Conservation (phyloP, 371 early-diverging fungal species). For the Rhizomucor pusillus region DNA sequence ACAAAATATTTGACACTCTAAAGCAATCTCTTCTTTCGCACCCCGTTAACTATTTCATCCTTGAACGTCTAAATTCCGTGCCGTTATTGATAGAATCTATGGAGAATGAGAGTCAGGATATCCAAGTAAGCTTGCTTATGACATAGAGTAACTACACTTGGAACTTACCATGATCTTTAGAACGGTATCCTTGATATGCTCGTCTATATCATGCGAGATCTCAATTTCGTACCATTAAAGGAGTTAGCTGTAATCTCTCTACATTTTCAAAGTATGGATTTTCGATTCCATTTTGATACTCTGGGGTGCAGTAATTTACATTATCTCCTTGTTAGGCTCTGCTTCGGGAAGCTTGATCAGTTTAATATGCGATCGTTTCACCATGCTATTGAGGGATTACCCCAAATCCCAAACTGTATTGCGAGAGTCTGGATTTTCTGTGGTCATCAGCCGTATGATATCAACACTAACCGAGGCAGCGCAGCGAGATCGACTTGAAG, state of each 20-base stretch:
- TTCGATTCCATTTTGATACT: conserved; percentile 7
- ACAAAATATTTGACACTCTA: conserved; percentile 35
- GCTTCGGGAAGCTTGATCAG: conserved; percentile 52
- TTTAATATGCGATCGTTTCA: conserved; percentile 51
- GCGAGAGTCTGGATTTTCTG: conserved; percentile 65
- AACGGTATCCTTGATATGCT: conserved; percentile 55
- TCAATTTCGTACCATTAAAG: conserved; percentile 69
- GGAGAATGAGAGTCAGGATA: conserved; percentile 44
- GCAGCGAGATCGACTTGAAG: conserved; percentile 5
- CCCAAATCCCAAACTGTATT: conserved; percentile 53
- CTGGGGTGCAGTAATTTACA: too few relatives aligned
- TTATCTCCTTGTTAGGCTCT: conserved; percentile 17
- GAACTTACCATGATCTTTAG: conserved; percentile 18
- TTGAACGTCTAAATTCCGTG: conserved; percentile 45
- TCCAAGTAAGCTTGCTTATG: conserved; percentile 32
- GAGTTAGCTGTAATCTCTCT: conserved; percentile 61
- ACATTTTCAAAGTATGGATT: conserved; percentile 56
- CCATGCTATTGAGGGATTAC: conserved; percentile 40
- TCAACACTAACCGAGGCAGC: conserved; percentile 52
- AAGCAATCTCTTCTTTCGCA: conserved; percentile 39
- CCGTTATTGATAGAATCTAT: conserved; percentile 58
- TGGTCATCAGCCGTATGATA: conserved; percentile 57
- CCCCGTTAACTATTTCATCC: conserved; percentile 58
- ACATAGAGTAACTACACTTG: neutral
- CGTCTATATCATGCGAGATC: conserved; percentile 53